A percentile compares a stretch with the other conserved stretches of the same genome.
phyloP scores from a whole-genome alignment of 345 rosid species.

The Eucalyptus fibrosa region DNA sequence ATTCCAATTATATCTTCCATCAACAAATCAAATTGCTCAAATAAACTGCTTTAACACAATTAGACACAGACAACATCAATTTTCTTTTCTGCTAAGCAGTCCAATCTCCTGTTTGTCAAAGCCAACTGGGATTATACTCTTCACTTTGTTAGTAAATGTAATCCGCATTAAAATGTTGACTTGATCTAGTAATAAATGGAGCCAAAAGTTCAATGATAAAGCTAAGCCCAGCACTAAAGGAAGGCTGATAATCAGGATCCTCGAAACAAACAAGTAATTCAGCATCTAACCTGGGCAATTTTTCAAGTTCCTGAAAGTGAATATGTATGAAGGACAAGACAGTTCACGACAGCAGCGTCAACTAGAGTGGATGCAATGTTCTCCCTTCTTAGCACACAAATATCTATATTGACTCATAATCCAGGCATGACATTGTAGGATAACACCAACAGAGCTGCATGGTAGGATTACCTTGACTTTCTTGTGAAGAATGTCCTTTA shows the following conservation, averaged over 20 bases:
- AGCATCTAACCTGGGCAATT: not conserved
- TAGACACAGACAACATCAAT: not conserved
- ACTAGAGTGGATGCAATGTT: not conserved
- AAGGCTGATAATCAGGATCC: not conserved
- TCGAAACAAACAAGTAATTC: not conserved
- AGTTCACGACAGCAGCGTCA: not conserved
- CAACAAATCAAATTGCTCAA: not conserved
- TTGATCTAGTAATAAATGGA: not conserved
- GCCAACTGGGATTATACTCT: not conserved
- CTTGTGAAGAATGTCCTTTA: constrained; percentile 53
- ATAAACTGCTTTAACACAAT: not conserved
- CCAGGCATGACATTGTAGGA: not conserved
- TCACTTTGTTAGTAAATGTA: not conserved
- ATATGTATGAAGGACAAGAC: not conserved
- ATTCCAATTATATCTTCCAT: not conserved
- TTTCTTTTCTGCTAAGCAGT: not conserved
- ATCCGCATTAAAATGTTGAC: not conserved
- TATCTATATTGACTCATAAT: not conserved
- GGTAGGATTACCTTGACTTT: constrained; percentile 55
- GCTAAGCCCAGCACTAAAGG: not conserved
- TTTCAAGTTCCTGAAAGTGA: not conserved
- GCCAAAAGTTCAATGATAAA: not conserved
- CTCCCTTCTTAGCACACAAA: not conserved
- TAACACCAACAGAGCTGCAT: not conserved
- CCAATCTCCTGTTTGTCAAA: not conserved